Percentiles rank a stretch among this genome's conserved stretches.
Evolutionary conservation across 2,329 filamentous ascomycete genomes (phyloP).

Genomic region (Trichoderma citrinoviride): DNA sequence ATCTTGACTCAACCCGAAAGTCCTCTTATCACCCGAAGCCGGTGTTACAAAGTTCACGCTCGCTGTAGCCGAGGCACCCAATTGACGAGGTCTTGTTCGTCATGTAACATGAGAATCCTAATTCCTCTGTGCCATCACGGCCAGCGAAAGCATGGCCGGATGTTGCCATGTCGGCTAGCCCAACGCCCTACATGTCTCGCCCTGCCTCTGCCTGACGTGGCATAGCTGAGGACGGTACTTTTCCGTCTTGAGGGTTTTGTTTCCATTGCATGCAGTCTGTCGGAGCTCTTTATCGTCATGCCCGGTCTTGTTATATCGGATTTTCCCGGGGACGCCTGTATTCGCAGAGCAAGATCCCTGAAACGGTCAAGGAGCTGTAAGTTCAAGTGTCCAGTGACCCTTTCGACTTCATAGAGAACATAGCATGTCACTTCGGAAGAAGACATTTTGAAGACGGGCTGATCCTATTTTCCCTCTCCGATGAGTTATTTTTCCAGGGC

Average conservation of each 20-base stretch:
- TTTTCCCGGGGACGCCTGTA: not conserved
- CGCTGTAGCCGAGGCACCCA: not conserved
- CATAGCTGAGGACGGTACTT: not conserved
- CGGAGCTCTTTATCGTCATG: not conserved
- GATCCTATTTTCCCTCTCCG: too few relatives aligned
- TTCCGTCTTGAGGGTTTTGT: not conserved
- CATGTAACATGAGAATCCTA: not conserved
- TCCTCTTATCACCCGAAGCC: not conserved
- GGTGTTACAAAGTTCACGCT: not conserved
- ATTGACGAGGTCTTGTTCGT: not conserved
- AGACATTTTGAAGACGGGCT: too few relatives aligned
- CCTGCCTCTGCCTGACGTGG: slow-evolving; percentile 17
- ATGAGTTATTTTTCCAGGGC: too few relatives aligned
- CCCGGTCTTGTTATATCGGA: not conserved
- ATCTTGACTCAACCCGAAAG: not conserved
- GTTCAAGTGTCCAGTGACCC: too few relatives aligned
- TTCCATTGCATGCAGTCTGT: not conserved
- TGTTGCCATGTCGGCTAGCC: not conserved
- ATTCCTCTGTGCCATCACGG: not conserved
- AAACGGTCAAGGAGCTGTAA: too few relatives aligned
- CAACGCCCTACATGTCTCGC: slow-evolving; percentile 3
- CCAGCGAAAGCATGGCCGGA: not conserved
- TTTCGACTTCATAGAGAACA: too few relatives aligned
- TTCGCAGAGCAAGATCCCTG: too few relatives aligned
- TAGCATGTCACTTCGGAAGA: too few relatives aligned